These are phyloP conservation scores for Venturia nashicola DNA, from an alignment of 2,329 filamentous ascomycete species.

Conservation along the genomic window DNA sequence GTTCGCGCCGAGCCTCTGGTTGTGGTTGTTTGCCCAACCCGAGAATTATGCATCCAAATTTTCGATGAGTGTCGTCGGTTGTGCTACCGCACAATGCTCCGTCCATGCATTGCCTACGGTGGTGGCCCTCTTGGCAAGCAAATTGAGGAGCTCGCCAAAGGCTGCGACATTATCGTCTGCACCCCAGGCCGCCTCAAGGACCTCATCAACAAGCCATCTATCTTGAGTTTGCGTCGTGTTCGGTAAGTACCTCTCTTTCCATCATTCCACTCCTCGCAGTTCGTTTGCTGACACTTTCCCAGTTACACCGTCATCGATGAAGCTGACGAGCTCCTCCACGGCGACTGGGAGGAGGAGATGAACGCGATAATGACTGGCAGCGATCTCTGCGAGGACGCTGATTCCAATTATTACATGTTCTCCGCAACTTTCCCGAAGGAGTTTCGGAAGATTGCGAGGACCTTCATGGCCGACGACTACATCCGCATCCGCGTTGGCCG, in stretches of 20 bases:
- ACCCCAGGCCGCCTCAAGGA: slow-evolving; percentile 79
- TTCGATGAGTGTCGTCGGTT: slow-evolving; percentile 89
- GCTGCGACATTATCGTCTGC: slow-evolving; percentile 80
- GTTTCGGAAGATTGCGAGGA: slow-evolving; percentile 62
- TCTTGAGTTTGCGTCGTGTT: slow-evolving; percentile 63
- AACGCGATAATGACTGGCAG: slow-evolving; percentile 66
- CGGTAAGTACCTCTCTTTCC: slow-evolving; percentile 44
- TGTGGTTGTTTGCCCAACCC: slow-evolving; percentile 71
- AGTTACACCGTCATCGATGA: slow-evolving; percentile 74
- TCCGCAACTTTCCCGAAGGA: slow-evolving; percentile 85
- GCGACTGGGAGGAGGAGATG: slow-evolving; percentile 68
- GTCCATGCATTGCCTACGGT: slow-evolving; percentile 81
- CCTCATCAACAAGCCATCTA: slow-evolving; percentile 59
- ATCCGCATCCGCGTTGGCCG: slow-evolving; percentile 79
- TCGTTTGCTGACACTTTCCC: not conserved
- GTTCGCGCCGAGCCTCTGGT: slow-evolving; percentile 79
- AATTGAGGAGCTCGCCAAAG: slow-evolving; percentile 59
- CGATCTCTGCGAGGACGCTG: slow-evolving; percentile 63
- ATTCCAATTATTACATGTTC: slow-evolving; percentile 68
- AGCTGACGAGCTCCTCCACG: slow-evolving; percentile 79
- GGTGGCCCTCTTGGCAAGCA: slow-evolving; percentile 64
- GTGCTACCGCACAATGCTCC: slow-evolving; percentile 89
- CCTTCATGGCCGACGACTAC: slow-evolving; percentile 62
- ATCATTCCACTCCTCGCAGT: not conserved
- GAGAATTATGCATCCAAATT: slow-evolving; percentile 86